Evolutionary conservation across 768 basidiomycete genomes (phyloP), one percentile per base, ranked within the genome.

Genomic region (Sporobolomyces roseus): DNA sequence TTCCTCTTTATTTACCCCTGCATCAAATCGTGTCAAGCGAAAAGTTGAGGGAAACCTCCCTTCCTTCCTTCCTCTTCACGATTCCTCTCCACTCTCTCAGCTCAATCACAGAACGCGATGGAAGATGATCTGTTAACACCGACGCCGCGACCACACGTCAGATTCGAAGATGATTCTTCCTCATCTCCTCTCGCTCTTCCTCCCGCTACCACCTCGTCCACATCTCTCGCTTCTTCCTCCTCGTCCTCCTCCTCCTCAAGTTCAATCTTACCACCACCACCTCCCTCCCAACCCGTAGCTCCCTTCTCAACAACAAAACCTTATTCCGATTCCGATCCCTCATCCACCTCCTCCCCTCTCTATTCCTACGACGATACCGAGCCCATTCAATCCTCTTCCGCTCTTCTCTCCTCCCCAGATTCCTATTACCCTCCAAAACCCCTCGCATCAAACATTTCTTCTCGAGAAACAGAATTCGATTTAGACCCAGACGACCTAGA

Each of bases 401-500:
- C 38, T 41, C 38, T 29, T 56, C 54, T 25, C 23, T 23, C 13
- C 43, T 32, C 29, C n/a, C 13, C 32, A 1, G 13, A 13, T 0
- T 51, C 52, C 9, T 65, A 29, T 63, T 70, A 70, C 59, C 68
- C 68, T 25, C 68, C 68, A 2, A 55, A 55, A 56, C 68, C 63
- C 4, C 64, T 70, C 45, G 66, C 70, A 10, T 75, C 74, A 4
- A 64, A 61, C 32, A 25, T 58, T 33, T 33, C 63, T 1, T 53
- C 48, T 1, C 60, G 69, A 32, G 72, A 68, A 32, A 56, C 61
- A 9, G 41, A 61, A 76, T 94, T 82, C 78, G 92, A 93, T 17
- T 83, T 89, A 25, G 91, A 93, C 75, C 81, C 85, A 0, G 91
- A 93, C 77, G 90, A 90, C 27, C 79, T 92, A 17, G 89, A 90